Evolutionary conservation across 495 filamentous ascomycete genomes (phyloP), one percentile per base, ranked within the genome.

Genomic region (Aspergillus indologenus): DNA sequence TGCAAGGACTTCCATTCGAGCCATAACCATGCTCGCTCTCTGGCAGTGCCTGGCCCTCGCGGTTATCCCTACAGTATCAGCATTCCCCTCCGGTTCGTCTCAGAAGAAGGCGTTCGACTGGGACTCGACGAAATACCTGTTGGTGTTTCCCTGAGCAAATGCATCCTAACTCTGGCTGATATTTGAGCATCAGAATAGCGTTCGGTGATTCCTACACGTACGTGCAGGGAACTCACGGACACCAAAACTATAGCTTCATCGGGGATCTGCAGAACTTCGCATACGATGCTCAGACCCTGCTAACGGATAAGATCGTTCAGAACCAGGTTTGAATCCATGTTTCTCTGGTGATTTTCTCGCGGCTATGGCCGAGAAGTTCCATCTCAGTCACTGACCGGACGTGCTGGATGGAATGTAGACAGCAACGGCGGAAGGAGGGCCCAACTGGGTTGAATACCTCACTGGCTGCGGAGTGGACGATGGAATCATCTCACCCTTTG

Each of bases 181-280:
- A 42, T 5, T 5, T 34, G 29, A 29, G 6, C 24, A 21, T 49
- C 55, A 77, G 75, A 15, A 62, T 81, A 58, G 75, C 78, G n/a
- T 83, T 83, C 58, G 81, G 79, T 17, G 79, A 83, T 58, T 79
- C 76, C n/a, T 83, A 83, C 56, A 81, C 80, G 18, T 83, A 76
- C 53, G 74, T 82, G 21, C 79, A 82, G 67, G 81, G 80, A 18
- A 80, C 75, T 6, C 61, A 65, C 46, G 81, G 80, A 3, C 72
- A 66, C 53, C 65, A 73, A 24, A 79, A 80, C 63, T 82, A 60
- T 58, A 75, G 73, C 56, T 83, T 81, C 66, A 81, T 83, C 22
- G 78, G 78, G 19, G 74, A 78, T 61, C 61, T 66, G 26, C 58
- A 75, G 46, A 58, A 77, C 54, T 68, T 74, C 40, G 56, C 68